These are phyloP conservation scores for Penstemon eatonii DNA, from an alignment of 257 asterid genomes.

Conservation along the genomic window DNA sequence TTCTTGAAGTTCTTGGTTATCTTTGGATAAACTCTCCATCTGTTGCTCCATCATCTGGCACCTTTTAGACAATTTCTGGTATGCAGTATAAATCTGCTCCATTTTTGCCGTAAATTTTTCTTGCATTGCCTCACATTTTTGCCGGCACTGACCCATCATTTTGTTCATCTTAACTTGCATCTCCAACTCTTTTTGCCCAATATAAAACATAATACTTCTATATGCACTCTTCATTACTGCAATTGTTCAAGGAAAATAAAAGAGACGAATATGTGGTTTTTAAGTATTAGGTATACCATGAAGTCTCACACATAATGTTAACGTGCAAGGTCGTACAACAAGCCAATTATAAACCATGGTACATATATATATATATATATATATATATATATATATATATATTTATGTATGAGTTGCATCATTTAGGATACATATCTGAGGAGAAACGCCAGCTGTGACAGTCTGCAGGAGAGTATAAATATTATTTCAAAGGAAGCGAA, in stretches of 20 bases:
- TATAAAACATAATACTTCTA: conserved; percentile 71
- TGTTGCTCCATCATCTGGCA: conserved; percentile 94
- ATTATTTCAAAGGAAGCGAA: conserved; percentile 16
- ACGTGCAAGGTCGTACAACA: conserved; percentile 18
- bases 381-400: background rate
- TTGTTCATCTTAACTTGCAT: conserved; percentile 84
- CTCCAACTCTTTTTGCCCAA: conserved; percentile 89
- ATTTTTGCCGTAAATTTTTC: conserved; percentile 81
- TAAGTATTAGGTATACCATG: conserved; percentile 12
- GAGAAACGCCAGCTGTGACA: conserved; percentile 85
- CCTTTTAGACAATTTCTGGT: conserved; percentile 80
- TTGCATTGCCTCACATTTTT: conserved; percentile 85
- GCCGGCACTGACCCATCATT: conserved; percentile 75
- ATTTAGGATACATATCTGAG: conserved; percentile 84
- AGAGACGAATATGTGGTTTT: conserved; percentile 6
- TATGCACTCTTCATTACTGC: conserved; percentile 75
- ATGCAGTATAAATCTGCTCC: conserved; percentile 83
- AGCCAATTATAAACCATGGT: background rate
- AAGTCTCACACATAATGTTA: conserved; percentile 15
- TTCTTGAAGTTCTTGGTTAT: conserved; percentile 91
- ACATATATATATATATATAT: too few species aligned
- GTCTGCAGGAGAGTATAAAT: conserved; percentile 56
- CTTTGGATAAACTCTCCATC: conserved; percentile 72
- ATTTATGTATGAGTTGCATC: background rate
- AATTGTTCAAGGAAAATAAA: conserved; percentile 42